phyloP scores from a whole-genome alignment of 139 green algal species.

The Gonium pectorale region DNA sequence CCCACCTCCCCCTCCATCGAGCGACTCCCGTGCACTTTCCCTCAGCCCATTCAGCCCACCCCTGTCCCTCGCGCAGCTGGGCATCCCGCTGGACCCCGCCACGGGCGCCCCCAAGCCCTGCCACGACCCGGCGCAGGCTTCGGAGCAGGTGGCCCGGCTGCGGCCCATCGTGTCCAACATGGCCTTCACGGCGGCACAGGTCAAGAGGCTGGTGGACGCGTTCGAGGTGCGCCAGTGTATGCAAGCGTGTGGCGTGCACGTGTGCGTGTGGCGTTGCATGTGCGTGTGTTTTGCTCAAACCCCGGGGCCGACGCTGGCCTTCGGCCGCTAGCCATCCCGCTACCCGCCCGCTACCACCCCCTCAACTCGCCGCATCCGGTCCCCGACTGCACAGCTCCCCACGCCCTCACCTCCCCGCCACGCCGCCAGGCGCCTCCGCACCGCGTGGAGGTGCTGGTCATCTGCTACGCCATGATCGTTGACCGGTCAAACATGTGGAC shows the following conservation, averaged over 20 bases:
- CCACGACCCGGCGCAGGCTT: not conserved
- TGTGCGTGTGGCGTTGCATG: too few species aligned
- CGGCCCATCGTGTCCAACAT: conserved; percentile 19
- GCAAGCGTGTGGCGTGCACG: too few species aligned
- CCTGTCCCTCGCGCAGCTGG: conserved; percentile 42
- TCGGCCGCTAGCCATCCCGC: too few species aligned
- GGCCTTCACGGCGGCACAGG: conserved; percentile 45
- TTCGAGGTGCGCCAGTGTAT: conserved; percentile 50
- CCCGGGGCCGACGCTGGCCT: too few species aligned
- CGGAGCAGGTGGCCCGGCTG: conserved; percentile 10
- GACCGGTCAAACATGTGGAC: conserved; percentile 69
- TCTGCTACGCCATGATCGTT: conserved; percentile 59
- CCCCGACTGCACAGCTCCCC: too few species aligned
- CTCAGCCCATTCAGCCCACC: not conserved
- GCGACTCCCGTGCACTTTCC: not conserved
- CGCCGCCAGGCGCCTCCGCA: conserved; percentile 52
- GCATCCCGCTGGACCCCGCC: conserved; percentile 24
- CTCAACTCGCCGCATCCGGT: too few species aligned
- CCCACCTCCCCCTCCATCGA: not conserved
- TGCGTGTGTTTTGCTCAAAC: too few species aligned
- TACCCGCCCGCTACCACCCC: too few species aligned
- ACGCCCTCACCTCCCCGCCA: too few species aligned
- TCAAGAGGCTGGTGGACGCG: conserved; percentile 45
- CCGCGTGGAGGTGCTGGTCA: conserved; percentile 71
- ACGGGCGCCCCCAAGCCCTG: not conserved